Percentiles rank a stretch among this genome's conserved stretches.
These are phyloP conservation scores for Diaporthe sp. DNA, from an alignment of 2,329 filamentous ascomycete genomes.

Conservation along the genomic window DNA sequence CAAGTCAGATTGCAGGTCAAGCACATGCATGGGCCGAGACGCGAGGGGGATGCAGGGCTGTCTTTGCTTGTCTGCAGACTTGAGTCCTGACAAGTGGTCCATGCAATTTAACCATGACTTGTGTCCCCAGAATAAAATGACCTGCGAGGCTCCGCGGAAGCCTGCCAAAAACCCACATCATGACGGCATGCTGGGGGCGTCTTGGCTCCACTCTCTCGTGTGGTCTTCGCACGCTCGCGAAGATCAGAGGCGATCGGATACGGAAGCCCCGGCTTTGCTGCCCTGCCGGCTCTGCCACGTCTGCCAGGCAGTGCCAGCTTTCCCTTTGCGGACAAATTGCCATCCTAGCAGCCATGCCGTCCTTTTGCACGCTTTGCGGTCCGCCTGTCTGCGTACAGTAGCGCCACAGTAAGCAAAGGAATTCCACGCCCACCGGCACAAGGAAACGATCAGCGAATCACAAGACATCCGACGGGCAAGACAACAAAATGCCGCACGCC, in stretches of 20 bases:
- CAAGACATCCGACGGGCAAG: not conserved
- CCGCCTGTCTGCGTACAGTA: not conserved
- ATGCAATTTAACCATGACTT: conserved; percentile 17
- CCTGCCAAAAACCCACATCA: conserved; percentile 22
- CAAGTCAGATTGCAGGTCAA: not conserved
- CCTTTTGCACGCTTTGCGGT: not conserved
- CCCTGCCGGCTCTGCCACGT: not conserved
- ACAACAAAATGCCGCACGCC: conserved; percentile 22
- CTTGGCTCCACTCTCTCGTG: conserved; percentile 11
- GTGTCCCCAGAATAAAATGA: conserved; percentile 17
- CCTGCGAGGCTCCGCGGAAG: conserved; percentile 22
- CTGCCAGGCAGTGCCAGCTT: not conserved
- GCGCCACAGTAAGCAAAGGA: conserved; percentile 27
- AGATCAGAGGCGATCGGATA: conserved; percentile 20
- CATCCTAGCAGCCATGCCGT: conserved; percentile 9
- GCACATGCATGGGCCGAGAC: not conserved
- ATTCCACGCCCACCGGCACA: conserved; percentile 10
- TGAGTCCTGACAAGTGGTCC: not conserved
- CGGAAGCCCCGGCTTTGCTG: conserved; percentile 19
- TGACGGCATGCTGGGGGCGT: conserved; percentile 23
- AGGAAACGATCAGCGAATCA: not conserved
- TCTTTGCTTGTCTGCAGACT: not conserved
- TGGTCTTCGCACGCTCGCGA: conserved; percentile 23
- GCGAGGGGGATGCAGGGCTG: not conserved
- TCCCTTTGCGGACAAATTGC: not conserved